Evolutionary conservation across 306 rosid species (phyloP), one percentile per base, ranked within the genome.

Genomic region (Ormosia emarginata): DNA sequence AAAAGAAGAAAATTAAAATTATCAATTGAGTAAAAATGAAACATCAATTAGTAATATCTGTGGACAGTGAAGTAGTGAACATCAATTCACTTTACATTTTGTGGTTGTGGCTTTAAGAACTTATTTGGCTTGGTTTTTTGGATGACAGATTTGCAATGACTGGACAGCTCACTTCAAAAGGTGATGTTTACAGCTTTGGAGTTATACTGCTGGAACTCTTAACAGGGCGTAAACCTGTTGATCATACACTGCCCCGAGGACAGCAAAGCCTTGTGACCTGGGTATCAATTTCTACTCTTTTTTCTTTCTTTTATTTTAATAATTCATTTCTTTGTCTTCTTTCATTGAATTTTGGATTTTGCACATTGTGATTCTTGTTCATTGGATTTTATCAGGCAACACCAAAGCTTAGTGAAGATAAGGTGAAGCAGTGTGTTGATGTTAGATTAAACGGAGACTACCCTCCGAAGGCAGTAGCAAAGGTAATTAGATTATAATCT

Each of bases 191-290:
- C 84, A 93, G 97, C 58, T 91, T 93, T 58, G 97, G 97, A 46
- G 97, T 93, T 3, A 80, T 93, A 67, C 81, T 93, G 75, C 84
- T 93, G 77, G 97, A 93, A 79, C 92, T 93, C 61, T 81, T 93
- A 81, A 91, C 97, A 0, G 97, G 97, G 30, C 92, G 95, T 18
- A 93, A 91, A 65, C 97, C 95, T 3, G 95, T 93, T 30, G 97
- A 93, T 86, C 92, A 90, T 49, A 93, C 94, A 14, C 88, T 93
- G 41, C 97, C 97, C 2, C 88, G 95, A 49, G 97, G 95, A 63
- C 94, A 93, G 83, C 97, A 93, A 86, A 93, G 97, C 90, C 97
- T 93, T 69, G 97, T 93, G 72, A 93, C 95, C 7, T 93, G 97
- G 97, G 97, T 93, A 89, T 63, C 71, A 68, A 67, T 82, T 58